These are phyloP conservation scores for Aspergillus transmontanensis DNA, from an alignment of 2,329 filamentous ascomycete species.

Conservation along the genomic window DNA sequence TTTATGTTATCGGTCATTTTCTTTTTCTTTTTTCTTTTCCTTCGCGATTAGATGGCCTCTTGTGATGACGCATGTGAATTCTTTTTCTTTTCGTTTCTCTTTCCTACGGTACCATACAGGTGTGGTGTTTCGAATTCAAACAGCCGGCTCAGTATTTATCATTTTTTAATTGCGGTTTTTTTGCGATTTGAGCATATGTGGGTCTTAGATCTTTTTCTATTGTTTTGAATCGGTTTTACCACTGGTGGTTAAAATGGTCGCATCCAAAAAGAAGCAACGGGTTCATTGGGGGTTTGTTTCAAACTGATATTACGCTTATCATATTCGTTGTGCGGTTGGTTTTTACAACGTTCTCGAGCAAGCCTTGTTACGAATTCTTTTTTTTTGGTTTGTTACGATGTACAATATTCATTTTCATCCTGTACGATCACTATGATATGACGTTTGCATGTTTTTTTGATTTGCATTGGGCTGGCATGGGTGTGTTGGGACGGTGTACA, in stretches of 20 bases:
- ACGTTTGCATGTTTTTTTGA: constrained; percentile 14
- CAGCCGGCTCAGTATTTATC: constrained; percentile 14
- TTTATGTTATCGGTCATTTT: constrained; percentile 9
- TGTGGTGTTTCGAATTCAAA: constrained; percentile 14
- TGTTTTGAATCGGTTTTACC: constrained; percentile 7
- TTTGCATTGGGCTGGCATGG: constrained; percentile 22
- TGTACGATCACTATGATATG: constrained; percentile 22
- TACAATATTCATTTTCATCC: constrained; percentile 20
- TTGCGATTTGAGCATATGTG: constrained; percentile 3
- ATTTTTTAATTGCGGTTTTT: constrained; percentile 10
- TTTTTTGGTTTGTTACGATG: constrained; percentile 14
- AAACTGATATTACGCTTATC: neutral
- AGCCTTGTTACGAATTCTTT: constrained; percentile 15
- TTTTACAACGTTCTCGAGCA: constrained; percentile 7
- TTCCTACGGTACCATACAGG: constrained; percentile 5
- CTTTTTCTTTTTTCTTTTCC: neutral
- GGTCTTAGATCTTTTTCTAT: constrained; percentile 18
- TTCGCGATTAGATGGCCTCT: constrained; percentile 1
- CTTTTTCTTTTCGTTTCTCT: constrained; percentile 10
- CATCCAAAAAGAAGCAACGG: constrained; percentile 22
- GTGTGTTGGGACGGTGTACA: constrained; percentile 12
- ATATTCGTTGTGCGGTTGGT: constrained; percentile 4
- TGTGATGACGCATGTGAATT: constrained; percentile 20
- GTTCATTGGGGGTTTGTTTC: constrained; percentile 8
- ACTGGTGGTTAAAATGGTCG: constrained; percentile 8